Percentiles rank a stretch among this genome's conserved stretches.
Conservation (phyloP, 1,139 yeast genomes). For the Candida dubliniensis region DNA sequence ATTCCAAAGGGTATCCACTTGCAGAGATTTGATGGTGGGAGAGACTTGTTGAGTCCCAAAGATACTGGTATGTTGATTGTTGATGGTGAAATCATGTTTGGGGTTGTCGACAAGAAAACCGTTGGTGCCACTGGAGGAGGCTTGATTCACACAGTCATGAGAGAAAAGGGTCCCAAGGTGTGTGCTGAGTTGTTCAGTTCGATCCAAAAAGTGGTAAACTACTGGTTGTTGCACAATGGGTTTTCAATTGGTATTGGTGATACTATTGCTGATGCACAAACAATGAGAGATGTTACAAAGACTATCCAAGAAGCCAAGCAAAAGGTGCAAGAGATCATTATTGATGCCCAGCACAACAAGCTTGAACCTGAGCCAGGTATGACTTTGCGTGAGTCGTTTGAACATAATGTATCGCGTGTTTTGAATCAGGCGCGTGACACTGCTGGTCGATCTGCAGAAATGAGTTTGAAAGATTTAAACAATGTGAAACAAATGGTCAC, state of each 20-base stretch:
- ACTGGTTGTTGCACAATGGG: conserved; percentile 94
- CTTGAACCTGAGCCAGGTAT: conserved; percentile 98
- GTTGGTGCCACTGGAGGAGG: conserved; percentile 99
- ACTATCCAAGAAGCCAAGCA: conserved; percentile 91
- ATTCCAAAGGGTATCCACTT: conserved; percentile 95
- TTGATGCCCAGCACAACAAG: conserved; percentile 85
- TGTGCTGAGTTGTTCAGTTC: conserved; percentile 92
- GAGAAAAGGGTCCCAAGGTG: conserved; percentile 91
- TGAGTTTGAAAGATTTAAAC: conserved; percentile 88
- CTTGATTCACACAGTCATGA: conserved; percentile 91
- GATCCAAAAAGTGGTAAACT: conserved; percentile 92
- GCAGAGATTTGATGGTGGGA: conserved; percentile 89
- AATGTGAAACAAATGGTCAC: conserved; percentile 99
- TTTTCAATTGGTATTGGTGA: conserved; percentile 99
- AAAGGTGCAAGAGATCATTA: conserved; percentile 89
- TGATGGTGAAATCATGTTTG: conserved; percentile 93
- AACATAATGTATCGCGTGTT: conserved; percentile 93
- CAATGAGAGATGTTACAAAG: conserved; percentile 90
- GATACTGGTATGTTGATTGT: conserved; percentile 91
- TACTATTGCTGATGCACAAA: conserved; percentile 95
- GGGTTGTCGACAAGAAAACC: conserved; percentile 96
- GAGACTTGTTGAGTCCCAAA: conserved; percentile 78
- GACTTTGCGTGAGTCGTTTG: conserved; percentile 98
- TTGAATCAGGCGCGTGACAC: conserved; percentile 98
- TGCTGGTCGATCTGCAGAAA: conserved; percentile 98